These are phyloP conservation scores for Lablab purpureus DNA, from an alignment of 306 rosid genomes.

Conservation along the genomic window DNA sequence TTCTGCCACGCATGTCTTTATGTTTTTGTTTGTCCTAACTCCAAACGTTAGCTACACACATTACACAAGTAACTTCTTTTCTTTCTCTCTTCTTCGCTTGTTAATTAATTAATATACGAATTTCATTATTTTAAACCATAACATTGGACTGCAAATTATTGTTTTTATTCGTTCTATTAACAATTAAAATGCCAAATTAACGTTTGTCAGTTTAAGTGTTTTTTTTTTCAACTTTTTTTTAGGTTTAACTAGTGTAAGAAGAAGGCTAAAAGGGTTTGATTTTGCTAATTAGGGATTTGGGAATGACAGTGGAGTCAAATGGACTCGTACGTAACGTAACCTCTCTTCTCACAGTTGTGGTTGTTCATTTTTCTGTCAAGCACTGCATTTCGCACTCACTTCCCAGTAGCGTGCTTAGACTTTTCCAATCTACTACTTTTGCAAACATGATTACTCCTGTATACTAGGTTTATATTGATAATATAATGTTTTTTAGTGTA, in stretches of 20 bases:
- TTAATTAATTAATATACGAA: not conserved
- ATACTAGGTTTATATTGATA: not conserved
- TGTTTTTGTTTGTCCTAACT: conserved; percentile 37
- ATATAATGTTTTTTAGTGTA: not conserved
- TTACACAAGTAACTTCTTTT: conserved; percentile 27
- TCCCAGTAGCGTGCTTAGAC: not conserved
- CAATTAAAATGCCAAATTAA: not conserved
- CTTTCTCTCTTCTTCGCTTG: not conserved
- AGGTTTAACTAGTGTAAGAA: not conserved
- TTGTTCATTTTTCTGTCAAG: not conserved
- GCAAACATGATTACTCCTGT: not conserved
- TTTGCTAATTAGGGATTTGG: conserved; percentile 1
- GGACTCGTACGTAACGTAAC: conserved; percentile 27
- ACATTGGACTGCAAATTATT: not conserved
- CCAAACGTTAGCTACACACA: not conserved
- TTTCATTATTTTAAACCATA: too few species aligned
- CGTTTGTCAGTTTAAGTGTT: not conserved
- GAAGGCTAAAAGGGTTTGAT: conserved; percentile 1
- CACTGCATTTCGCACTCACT: not conserved
- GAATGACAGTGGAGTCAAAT: not conserved
- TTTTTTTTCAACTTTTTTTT: too few species aligned
- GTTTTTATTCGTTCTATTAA: not conserved
- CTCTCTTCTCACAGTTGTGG: not conserved
- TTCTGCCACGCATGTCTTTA: conserved; percentile 51
- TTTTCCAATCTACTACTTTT: not conserved